phyloP scores from a whole-genome alignment of 2,329 filamentous ascomycete genomes.

The Dothideomycetidae sp. region DNA sequence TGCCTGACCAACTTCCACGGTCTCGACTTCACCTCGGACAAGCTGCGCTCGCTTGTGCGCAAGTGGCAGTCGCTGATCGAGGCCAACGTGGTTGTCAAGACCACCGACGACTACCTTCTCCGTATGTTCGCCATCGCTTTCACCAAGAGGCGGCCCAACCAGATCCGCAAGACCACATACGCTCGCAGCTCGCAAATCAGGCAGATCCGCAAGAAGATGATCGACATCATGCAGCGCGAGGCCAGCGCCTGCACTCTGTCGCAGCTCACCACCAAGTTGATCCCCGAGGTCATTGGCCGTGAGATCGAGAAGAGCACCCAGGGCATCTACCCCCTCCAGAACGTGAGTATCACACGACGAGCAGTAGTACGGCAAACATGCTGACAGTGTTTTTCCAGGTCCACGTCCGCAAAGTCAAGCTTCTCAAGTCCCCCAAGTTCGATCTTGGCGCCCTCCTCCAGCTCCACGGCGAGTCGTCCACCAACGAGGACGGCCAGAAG shows the following conservation, averaged over 20 bases:
- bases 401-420: conserved; percentile 99
- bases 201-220: conserved; percentile 99
- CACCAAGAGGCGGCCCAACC: conserved; percentile 97
- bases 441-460: conserved; percentile 91
- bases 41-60: conserved; percentile 95
- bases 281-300: conserved; percentile 97
- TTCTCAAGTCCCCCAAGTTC: conserved; percentile 97
- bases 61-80: conserved; percentile 99
- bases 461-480: conserved; percentile 93
- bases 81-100: conserved; percentile 99
- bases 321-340: conserved; percentile 99
- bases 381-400: conserved; percentile 49
- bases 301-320: conserved; percentile 99
- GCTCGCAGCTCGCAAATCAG: conserved; percentile 94
- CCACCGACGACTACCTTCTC: conserved; percentile 98
- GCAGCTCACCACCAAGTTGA: conserved; percentile 96
- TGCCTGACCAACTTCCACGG: conserved; percentile 99
- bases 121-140: conserved; percentile 98
- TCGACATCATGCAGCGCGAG: conserved; percentile 95
- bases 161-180: conserved; percentile 99
- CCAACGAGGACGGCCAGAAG: conserved; percentile 96
- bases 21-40: conserved; percentile 99
- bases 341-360: conserved; percentile 44
- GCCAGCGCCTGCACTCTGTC: conserved; percentile 85
- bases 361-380: conserved; percentile 3